These are phyloP conservation scores for Trypanosomatidae sp. DNA, from an alignment of 208 protist genomes.

Conservation along the genomic window DNA sequence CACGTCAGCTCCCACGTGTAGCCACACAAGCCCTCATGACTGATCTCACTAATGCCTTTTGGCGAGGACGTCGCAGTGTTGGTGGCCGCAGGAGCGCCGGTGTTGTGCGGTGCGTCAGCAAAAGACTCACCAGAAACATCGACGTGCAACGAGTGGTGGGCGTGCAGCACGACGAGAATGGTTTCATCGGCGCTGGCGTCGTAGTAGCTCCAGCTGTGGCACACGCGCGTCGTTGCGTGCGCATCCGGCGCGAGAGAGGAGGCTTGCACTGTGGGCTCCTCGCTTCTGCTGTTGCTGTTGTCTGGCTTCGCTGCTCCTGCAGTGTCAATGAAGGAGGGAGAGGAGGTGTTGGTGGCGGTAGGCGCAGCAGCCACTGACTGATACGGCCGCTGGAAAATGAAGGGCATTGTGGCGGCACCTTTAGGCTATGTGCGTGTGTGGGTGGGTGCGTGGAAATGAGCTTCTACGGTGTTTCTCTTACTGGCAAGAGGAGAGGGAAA, in stretches of 20 bases:
- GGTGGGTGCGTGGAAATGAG: too few species aligned
- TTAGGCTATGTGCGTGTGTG: too few species aligned
- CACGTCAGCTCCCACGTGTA: conserved; percentile 27
- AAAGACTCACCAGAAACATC: conserved; percentile 7
- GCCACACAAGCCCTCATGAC: conserved; percentile 24
- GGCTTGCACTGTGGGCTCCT: neutral
- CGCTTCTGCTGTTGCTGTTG: neutral
- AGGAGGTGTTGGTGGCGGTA: too few species aligned
- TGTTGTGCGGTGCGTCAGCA: too few species aligned
- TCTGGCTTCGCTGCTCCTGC: too few species aligned
- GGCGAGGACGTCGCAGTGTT: neutral
- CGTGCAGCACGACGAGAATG: conserved; percentile 24
- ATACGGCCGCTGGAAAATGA: too few species aligned
- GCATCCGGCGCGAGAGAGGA: neutral
- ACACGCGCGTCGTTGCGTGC: conserved; percentile 8
- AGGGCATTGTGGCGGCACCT: too few species aligned
- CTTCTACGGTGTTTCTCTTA: too few species aligned
- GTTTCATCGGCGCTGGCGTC: conserved; percentile 18
- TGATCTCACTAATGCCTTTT: neutral
- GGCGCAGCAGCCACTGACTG: too few species aligned
- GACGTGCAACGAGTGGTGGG: conserved; percentile 23
- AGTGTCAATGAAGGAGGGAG: too few species aligned
- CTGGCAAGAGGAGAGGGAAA: too few species aligned
- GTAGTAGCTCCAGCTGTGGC: conserved; percentile 28
- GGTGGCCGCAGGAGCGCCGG: neutral